These are phyloP conservation scores for Suillus occidentalis DNA, from an alignment of 768 basidiomycete species.

Conservation along the genomic window DNA sequence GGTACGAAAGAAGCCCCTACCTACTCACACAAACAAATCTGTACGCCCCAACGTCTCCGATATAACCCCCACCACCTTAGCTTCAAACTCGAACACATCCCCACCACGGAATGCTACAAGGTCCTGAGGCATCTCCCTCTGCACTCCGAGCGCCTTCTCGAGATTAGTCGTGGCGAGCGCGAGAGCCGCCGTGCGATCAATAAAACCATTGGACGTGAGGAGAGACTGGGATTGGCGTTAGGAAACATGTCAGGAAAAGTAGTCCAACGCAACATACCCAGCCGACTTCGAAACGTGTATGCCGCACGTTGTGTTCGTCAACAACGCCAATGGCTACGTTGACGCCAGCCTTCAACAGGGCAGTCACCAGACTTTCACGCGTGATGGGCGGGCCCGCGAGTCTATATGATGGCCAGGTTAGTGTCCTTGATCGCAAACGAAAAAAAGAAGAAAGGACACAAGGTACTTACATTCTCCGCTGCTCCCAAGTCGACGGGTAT, in stretches of 20 bases:
- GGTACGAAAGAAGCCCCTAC: background rate
- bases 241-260: background rate
- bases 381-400: constrained; percentile 71
- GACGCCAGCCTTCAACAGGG: constrained; percentile 58
- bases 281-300: constrained; percentile 38
- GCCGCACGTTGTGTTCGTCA: constrained; percentile 31
- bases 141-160: constrained; percentile 42
- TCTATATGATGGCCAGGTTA: constrained; percentile 29
- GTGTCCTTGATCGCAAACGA: too few species aligned
- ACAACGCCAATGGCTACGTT: constrained; percentile 58
- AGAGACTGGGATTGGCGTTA: constrained; percentile 30
- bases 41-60: constrained; percentile 24
- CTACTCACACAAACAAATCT: constrained; percentile 20
- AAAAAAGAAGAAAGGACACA: too few species aligned
- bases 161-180: constrained; percentile 43
- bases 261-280: constrained; percentile 30
- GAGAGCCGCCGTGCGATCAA: constrained; percentile 35
- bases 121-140: constrained; percentile 28
- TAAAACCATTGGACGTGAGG: constrained; percentile 37
- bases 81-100: constrained; percentile 36
- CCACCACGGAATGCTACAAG: constrained; percentile 41
- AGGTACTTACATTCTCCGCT: too few species aligned
- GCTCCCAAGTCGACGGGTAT: too few species aligned
- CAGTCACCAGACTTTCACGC: constrained; percentile 52
- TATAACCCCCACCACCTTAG: constrained; percentile 42